Percentiles rank a stretch among this genome's conserved stretches.
phyloP scores from a whole-genome alignment of 2,329 filamentous ascomycete species.

The Pyricularia pennisetigena region DNA sequence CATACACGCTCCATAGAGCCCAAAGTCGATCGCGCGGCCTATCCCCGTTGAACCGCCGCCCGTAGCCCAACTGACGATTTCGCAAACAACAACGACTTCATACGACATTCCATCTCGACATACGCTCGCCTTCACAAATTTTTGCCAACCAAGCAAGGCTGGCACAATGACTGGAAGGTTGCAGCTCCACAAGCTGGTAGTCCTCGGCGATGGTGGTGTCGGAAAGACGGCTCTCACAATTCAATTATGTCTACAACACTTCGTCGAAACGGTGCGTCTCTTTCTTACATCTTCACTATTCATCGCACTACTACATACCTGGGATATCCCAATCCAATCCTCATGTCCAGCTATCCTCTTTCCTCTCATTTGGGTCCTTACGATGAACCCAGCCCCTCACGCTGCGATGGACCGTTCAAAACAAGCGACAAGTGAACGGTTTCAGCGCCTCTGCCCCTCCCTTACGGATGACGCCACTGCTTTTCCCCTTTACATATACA shows the following conservation, averaged over 20 bases:
- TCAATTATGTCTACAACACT: constrained; percentile 95
- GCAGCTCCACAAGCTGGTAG: constrained; percentile 93
- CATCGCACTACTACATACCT: no score
- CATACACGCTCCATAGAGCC: neutral
- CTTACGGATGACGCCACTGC: neutral
- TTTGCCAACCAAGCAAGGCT: neutral
- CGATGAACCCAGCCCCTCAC: neutral
- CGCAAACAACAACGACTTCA: neutral
- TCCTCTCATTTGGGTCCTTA: neutral
- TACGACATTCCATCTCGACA: neutral
- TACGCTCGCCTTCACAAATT: neutral
- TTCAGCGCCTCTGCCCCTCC: neutral
- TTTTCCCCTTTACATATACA: neutral
- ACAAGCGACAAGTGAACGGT: neutral
- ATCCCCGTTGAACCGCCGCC: neutral
- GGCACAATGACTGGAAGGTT: constrained; percentile 76
- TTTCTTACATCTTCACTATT: neutral
- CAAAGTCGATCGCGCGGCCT: neutral
- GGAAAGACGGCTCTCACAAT: constrained; percentile 92
- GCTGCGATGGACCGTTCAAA: neutral
- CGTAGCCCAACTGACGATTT: neutral
- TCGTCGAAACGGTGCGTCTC: constrained; percentile 69
- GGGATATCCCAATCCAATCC: no score
- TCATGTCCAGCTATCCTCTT: neutral
- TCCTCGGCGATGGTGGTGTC: constrained; percentile 87